These are phyloP conservation scores for Thuja plicata DNA, from an alignment of 83 land plant species.

Conservation along the genomic window DNA sequence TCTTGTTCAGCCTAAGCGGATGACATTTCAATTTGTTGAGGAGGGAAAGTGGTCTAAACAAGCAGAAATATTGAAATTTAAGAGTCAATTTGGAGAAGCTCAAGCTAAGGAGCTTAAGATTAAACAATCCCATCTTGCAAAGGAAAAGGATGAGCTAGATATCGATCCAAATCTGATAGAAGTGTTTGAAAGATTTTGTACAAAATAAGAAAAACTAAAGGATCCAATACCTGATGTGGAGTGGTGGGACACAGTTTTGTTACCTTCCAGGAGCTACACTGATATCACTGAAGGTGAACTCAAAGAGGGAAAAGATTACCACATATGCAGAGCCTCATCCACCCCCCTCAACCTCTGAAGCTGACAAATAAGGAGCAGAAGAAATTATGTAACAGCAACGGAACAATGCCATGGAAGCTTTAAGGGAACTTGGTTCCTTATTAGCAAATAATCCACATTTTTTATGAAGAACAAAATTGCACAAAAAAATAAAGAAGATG, in stretches of 20 bases:
- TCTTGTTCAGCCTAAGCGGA: slow-evolving; percentile 79
- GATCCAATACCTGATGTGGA: slow-evolving; percentile 92
- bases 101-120: slow-evolving; percentile 84
- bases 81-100: slow-evolving; percentile 97
- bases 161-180: slow-evolving; percentile 95
- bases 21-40: slow-evolving; percentile 95
- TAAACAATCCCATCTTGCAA: slow-evolving; percentile 89
- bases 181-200: slow-evolving; percentile 67
- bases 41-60: slow-evolving; percentile 91
- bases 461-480: no score
- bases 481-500: no score
- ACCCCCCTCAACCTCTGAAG: slow-evolving; percentile 96
- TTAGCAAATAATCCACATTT: no score
- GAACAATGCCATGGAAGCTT: no score
- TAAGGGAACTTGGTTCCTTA: no score
- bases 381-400: slow-evolving; percentile 92
- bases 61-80: slow-evolving; percentile 77
- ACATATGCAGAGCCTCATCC: slow-evolving; percentile 84
- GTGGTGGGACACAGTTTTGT: slow-evolving; percentile 91
- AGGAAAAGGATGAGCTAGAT: slow-evolving; percentile 87
- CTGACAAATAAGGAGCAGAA: slow-evolving; percentile 97
- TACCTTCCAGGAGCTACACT: slow-evolving; percentile 53
- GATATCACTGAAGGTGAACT: slow-evolving; percentile 47
- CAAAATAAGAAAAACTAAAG: slow-evolving; percentile 68
- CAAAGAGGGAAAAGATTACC: slow-evolving; percentile 72